A percentile compares a stretch with the other conserved stretches of the same genome.
phyloP scores from a whole-genome alignment of 2,329 filamentous ascomycete genomes.

The Neocucurbitaria cava region DNA sequence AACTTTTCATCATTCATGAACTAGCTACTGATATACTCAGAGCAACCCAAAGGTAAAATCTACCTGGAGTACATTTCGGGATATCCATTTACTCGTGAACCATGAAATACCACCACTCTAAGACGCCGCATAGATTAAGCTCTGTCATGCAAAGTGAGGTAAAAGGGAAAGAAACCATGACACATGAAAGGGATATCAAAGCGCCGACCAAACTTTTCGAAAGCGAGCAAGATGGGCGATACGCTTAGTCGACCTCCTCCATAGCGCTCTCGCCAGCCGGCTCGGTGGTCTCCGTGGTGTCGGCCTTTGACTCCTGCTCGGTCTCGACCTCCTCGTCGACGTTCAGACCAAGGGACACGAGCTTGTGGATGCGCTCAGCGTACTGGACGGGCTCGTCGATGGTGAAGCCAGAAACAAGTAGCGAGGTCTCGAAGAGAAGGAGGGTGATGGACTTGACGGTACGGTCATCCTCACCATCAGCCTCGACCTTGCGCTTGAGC shows the following conservation, averaged over 20 bases:
- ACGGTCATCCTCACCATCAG: slow-evolving; percentile 96
- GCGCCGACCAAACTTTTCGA: slow-evolving; percentile 48
- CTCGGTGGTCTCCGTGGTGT: slow-evolving; percentile 62
- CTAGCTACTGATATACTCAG: slow-evolving; percentile 27
- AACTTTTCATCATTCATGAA: slow-evolving; percentile 43
- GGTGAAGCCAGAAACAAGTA: slow-evolving; percentile 98
- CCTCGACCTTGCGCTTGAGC: slow-evolving; percentile 98
- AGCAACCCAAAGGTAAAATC: slow-evolving; percentile 36
- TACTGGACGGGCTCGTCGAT: slow-evolving; percentile 98
- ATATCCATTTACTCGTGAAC: slow-evolving; percentile 46
- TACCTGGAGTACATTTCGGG: slow-evolving; percentile 44
- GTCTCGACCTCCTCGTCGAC: slow-evolving; percentile 92
- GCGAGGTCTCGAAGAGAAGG: slow-evolving; percentile 97
- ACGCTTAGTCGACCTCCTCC: slow-evolving; percentile 96
- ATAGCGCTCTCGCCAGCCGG: slow-evolving; percentile 88
- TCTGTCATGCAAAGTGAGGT: slow-evolving; percentile 45
- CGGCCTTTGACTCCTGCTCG: slow-evolving; percentile 62
- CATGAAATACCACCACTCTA: slow-evolving; percentile 41
- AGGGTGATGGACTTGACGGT: slow-evolving; percentile 99
- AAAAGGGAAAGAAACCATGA: slow-evolving; percentile 45
- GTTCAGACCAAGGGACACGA: slow-evolving; percentile 96
- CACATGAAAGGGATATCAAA: slow-evolving; percentile 50
- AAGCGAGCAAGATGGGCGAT: slow-evolving; percentile 32
- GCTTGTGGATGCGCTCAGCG: slow-evolving; percentile 99
- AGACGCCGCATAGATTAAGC: slow-evolving; percentile 42